Percentiles rank a stretch among this genome's conserved stretches.
phyloP scores from a whole-genome alignment of 495 filamentous ascomycete genomes.

The Glutinoglossum americanum region DNA sequence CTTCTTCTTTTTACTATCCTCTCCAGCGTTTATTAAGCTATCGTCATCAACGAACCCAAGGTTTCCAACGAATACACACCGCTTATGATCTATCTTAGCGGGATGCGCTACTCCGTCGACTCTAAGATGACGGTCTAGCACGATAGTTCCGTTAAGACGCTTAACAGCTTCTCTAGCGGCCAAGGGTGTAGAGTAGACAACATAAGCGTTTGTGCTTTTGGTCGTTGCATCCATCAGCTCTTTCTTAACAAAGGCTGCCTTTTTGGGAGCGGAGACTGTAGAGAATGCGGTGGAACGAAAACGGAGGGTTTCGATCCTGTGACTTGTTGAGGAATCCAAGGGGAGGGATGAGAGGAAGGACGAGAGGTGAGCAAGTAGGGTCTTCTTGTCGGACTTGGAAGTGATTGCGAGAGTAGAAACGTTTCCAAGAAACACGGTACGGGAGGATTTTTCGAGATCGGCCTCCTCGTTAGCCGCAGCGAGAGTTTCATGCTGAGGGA shows the following conservation, averaged over 20 bases:
- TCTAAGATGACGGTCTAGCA: slow-evolving; percentile 74
- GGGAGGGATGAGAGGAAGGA: slow-evolving; percentile 29
- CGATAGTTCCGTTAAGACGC: slow-evolving; percentile 58
- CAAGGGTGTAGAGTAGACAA: slow-evolving; percentile 50
- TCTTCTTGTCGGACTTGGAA: slow-evolving; percentile 58
- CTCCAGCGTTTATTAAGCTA: slow-evolving; percentile 27
- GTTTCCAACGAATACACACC: slow-evolving; percentile 94
- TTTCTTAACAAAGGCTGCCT: slow-evolving; percentile 67
- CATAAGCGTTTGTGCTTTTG: slow-evolving; percentile 86
- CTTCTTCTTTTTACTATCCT: slow-evolving; percentile 36
- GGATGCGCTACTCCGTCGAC: slow-evolving; percentile 86
- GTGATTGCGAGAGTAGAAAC: slow-evolving; percentile 64
- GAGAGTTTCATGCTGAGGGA: slow-evolving; percentile 37
- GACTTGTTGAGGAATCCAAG: slow-evolving; percentile 27
- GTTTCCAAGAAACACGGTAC: slow-evolving; percentile 87
- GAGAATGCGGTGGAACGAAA: slow-evolving; percentile 83
- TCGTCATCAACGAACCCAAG: slow-evolving; percentile 87
- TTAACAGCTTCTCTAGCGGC: slow-evolving; percentile 57
- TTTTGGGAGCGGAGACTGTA: slow-evolving; percentile 57
- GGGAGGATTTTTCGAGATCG: slow-evolving; percentile 66
- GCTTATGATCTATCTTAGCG: slow-evolving; percentile 51
- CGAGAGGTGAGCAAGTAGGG: slow-evolving; percentile 41
- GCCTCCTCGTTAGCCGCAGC: slow-evolving; percentile 17
- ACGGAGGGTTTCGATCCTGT: slow-evolving; percentile 70
- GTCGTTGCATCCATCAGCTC: slow-evolving; percentile 72